Base-by-base conservation (phyloP, 768 basidiomycete species). In the Boletus pseudopeckii region DNA sequence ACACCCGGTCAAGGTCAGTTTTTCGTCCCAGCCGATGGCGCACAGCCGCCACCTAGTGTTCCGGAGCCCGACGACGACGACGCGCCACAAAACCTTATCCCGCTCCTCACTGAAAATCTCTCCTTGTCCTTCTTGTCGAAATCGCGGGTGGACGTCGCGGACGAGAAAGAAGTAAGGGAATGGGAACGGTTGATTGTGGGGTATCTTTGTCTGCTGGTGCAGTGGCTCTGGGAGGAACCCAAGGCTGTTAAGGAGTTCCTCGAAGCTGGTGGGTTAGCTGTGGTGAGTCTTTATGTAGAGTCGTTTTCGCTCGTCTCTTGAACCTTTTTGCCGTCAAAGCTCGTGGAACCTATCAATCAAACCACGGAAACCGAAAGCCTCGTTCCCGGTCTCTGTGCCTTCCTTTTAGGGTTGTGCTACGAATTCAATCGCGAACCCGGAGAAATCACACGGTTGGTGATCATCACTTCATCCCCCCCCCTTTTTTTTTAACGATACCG, bases 171-270 rank as follows among this genome's bases (percentile, higher is more conserved):
- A 61, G 79, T 82, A 14, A 76, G 88, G 45, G 95, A 97, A 63
- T 98, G 94, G 92, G 92, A 93, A 57, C 78, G 92, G 54, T 75
- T 96, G 44, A 85, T 94, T 63, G 84, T 91, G 8, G 89, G 86
- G 0, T 96, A 98, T 65, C 75, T 98, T 34, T 82, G 83, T 45
- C 69, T 97, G 50, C 77, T 99, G 32, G 78, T 83, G 5, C 92
- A 94, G 57, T 99, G 97, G 97, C 76, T 97, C 7, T 99, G 95
- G 95, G 96, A 98, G 63, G 95, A 97, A 62, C 85, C 94, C 0
- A 81, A 77, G 48, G 86, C 90, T 0, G 92, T 97, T 48, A 79
- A 85, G 56, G 93, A 91, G 65, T 96, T 98, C 64, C 75, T 99
- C 58, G 86, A 91, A 63, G 87, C 92, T 7, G 92, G 94, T 20